phyloP scores from a whole-genome alignment of 2,329 filamentous ascomycete species.

The Neospermospora avenae region DNA sequence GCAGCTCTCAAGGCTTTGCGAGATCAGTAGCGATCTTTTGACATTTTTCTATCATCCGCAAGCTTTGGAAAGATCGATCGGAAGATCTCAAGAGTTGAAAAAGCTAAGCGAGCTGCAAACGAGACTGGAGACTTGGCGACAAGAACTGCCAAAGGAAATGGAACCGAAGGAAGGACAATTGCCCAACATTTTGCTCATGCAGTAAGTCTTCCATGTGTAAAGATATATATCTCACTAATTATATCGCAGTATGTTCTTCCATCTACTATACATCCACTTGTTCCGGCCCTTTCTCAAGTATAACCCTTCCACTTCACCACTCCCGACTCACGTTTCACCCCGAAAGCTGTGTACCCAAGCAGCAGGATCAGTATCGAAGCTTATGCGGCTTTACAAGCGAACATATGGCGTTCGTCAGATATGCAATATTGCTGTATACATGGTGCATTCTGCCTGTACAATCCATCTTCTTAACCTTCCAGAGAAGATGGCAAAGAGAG shows the following conservation, averaged over 20 bases:
- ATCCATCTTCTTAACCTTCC: slow-evolving; percentile 92
- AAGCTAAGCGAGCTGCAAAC: slow-evolving; percentile 90
- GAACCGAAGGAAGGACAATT: slow-evolving; percentile 87
- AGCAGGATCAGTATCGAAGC: slow-evolving; percentile 83
- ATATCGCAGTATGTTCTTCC: slow-evolving; percentile 83
- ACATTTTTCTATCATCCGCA: slow-evolving; percentile 87
- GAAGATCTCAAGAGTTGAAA: slow-evolving; percentile 83
- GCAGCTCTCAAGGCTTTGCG: slow-evolving; percentile 79
- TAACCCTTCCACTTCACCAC: slow-evolving; percentile 72
- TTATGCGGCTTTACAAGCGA: slow-evolving; percentile 92
- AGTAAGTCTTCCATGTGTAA: slow-evolving; percentile 59
- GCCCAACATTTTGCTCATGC: slow-evolving; percentile 73
- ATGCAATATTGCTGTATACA: slow-evolving; percentile 95
- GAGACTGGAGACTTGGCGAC: slow-evolving; percentile 84
- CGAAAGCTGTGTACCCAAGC: slow-evolving; percentile 88
- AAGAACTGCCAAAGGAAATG: slow-evolving; percentile 77
- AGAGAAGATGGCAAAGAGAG: slow-evolving; percentile 83
- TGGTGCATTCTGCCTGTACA: slow-evolving; percentile 88
- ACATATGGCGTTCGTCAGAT: slow-evolving; percentile 89
- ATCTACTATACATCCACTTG: slow-evolving; percentile 90
- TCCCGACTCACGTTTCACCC: slow-evolving; percentile 84
- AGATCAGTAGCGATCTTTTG: slow-evolving; percentile 90
- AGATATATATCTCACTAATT: slow-evolving; percentile 26
- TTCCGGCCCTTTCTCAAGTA: slow-evolving; percentile 96
- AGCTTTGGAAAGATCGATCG: slow-evolving; percentile 58